These are phyloP conservation scores for Grosmannia penicillata DNA, from an alignment of 2,329 filamentous ascomycete genomes.

Conservation along the genomic window DNA sequence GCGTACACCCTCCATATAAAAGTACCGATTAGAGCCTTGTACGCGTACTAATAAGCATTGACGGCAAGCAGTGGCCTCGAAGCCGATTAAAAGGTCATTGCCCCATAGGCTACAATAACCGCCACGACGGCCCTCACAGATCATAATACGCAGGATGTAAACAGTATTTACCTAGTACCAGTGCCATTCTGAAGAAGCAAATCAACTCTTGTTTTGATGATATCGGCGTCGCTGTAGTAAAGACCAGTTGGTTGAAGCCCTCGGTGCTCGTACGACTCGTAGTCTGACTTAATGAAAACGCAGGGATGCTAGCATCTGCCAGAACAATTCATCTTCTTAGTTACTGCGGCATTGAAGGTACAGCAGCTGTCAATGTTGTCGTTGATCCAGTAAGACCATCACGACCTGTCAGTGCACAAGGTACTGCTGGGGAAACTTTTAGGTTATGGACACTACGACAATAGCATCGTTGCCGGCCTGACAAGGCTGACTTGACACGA, in stretches of 20 bases:
- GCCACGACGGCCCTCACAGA: constrained; percentile 92
- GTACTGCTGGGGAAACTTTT: no score
- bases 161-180: constrained; percentile 66
- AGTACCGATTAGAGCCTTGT: background rate
- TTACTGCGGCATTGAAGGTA: constrained; percentile 47
- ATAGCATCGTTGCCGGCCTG: no score
- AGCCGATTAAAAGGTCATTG: constrained; percentile 88
- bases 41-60: background rate
- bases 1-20: constrained; percentile 15
- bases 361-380: constrained; percentile 44
- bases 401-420: no score
- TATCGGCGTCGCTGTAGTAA: constrained; percentile 78
- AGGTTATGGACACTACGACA: background rate
- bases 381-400: constrained; percentile 54
- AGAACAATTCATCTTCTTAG: constrained; percentile 53
- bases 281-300: background rate
- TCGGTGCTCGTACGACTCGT: no score
- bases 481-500: no score
- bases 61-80: constrained; percentile 72
- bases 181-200: constrained; percentile 62
- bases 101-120: constrained; percentile 94
- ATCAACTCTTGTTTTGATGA: constrained; percentile 76
- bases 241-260: constrained; percentile 54
- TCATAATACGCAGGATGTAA: constrained; percentile 79
- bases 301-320: constrained; percentile 70